Conservation (phyloP, 805 yeast genomes). For the Ogataea pini region DNA sequence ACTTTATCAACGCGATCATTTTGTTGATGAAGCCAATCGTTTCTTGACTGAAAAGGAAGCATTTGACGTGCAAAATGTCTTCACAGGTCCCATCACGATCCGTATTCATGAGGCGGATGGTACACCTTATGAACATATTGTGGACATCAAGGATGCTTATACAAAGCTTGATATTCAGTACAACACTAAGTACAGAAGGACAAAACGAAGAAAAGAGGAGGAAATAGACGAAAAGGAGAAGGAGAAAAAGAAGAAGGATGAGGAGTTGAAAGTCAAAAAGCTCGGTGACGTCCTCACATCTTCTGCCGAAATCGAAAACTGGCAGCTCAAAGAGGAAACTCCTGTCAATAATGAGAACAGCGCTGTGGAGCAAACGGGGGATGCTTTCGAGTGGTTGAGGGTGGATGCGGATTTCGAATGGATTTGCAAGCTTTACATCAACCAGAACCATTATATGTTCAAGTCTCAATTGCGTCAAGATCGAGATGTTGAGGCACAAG, state of each 20-base stretch:
- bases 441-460: conserved; percentile 94
- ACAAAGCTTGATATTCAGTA: conserved; percentile 92
- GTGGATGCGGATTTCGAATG: conserved; percentile 98
- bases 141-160: conserved; percentile 79
- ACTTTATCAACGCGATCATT: conserved; percentile 36
- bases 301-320: conserved; percentile 59
- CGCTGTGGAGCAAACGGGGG: conserved; percentile 45
- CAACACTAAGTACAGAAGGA: conserved; percentile 86
- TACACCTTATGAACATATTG: conserved; percentile 97
- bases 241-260: conserved; percentile 29
- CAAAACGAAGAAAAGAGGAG: conserved; percentile 64
- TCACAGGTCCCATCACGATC: conserved; percentile 94
- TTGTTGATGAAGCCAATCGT: conserved; percentile 46
- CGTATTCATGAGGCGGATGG: conserved; percentile 98
- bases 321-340: conserved; percentile 68
- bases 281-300: conserved; percentile 77
- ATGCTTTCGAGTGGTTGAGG: conserved; percentile 96
- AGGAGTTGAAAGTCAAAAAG: conserved; percentile 39
- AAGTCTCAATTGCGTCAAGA: conserved; percentile 93
- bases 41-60: conserved; percentile 45
- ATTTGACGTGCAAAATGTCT: conserved; percentile 49
- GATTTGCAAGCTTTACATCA: conserved; percentile 79
- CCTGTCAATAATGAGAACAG: conserved; percentile 53
- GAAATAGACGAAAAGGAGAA: conserved; percentile 37
- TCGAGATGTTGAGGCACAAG: conserved; percentile 93